These are phyloP conservation scores for Hanseniaspora pseudoguilliermondii DNA, from an alignment of 805 yeast species.

Conservation along the genomic window DNA sequence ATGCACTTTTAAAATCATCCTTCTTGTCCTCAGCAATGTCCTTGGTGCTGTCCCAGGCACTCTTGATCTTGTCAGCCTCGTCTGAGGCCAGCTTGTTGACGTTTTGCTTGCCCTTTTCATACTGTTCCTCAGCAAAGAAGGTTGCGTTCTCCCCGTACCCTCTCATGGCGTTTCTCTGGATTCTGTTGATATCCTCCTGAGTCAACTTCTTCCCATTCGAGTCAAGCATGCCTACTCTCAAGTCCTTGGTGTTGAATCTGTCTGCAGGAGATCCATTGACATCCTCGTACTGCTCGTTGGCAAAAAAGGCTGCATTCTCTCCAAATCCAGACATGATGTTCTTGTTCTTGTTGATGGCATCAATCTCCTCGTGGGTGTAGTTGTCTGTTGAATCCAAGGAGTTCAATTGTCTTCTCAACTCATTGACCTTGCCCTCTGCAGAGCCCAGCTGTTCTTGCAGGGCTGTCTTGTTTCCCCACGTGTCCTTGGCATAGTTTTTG, in stretches of 20 bases:
- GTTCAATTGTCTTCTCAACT: constrained; percentile 6
- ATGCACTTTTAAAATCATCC: constrained; percentile 28
- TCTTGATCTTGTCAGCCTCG: neutral
- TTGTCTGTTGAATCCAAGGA: neutral
- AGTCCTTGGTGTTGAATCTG: neutral
- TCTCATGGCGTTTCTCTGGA: constrained; percentile 27
- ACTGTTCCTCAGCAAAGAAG: constrained; percentile 33
- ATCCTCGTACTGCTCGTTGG: constrained; percentile 20
- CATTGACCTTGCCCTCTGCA: constrained; percentile 13
- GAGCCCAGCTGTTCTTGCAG: neutral
- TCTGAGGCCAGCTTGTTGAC: constrained; percentile 10
- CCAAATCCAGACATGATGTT: constrained; percentile 19
- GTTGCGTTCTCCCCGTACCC: constrained; percentile 41
- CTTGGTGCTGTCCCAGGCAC: constrained; percentile 23
- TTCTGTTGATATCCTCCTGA: constrained; percentile 24
- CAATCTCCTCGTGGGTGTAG: neutral
- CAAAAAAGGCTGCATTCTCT: constrained; percentile 20
- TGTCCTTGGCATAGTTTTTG: neutral
- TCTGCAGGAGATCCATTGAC: constrained; percentile 4
- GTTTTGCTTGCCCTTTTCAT: constrained; percentile 23
- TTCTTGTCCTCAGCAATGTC: constrained; percentile 24
- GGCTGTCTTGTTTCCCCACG: neutral
- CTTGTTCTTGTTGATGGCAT: constrained; percentile 6
- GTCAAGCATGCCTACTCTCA: neutral
- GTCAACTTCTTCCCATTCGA: neutral